Conservation (phyloP, 1,284 basidiomycete species). For the Afroboletus lepidellus region DNA sequence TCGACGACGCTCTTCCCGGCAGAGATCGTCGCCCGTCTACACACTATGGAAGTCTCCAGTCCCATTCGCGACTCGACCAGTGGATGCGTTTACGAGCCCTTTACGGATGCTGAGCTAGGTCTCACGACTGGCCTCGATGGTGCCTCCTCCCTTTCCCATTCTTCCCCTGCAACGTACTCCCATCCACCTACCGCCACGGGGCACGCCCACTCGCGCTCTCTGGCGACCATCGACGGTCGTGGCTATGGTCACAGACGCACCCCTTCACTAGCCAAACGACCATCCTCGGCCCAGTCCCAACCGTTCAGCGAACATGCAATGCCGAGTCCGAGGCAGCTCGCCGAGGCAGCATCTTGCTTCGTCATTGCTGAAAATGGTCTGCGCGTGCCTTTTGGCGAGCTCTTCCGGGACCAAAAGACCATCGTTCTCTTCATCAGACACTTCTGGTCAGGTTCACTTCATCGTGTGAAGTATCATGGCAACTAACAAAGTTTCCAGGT, state of each 20-base stretch:
- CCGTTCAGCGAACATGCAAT: slow-evolving; percentile 33
- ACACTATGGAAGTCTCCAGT: slow-evolving; percentile 32
- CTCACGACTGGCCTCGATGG: slow-evolving; percentile 2
- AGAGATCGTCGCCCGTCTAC: slow-evolving; percentile 29
- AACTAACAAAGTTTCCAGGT: slow-evolving; percentile 40
- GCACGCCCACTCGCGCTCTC: slow-evolving; percentile 25
- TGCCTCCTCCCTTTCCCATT: slow-evolving; percentile 18
- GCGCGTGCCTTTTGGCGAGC: slow-evolving; percentile 66
- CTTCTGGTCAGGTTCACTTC: slow-evolving; percentile 39
- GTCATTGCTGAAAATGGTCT: slow-evolving; percentile 69
- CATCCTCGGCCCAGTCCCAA: slow-evolving; percentile 16
- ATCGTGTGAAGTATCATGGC: slow-evolving; percentile 7
- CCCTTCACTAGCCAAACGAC: slow-evolving; percentile 8
- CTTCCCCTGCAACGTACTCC: slow-evolving; percentile 17
- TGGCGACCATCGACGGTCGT: slow-evolving; percentile 22
- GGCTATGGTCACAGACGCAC: slow-evolving; percentile 1
- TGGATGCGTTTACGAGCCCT: slow-evolving; percentile 30
- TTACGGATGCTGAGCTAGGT: slow-evolving; percentile 31
- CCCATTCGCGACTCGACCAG: slow-evolving; percentile 23
- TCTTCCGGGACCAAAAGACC: slow-evolving; percentile 65
- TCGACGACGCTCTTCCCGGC: slow-evolving; percentile 33
- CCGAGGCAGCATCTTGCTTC: slow-evolving; percentile 58
- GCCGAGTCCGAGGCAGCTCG: slow-evolving; percentile 52
- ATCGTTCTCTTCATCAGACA: slow-evolving; percentile 77
- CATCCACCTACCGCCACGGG: slow-evolving; percentile 3